These are phyloP conservation scores for Coemansia sp. DNA, from an alignment of 192 early-diverging fungal genomes.

Conservation along the genomic window DNA sequence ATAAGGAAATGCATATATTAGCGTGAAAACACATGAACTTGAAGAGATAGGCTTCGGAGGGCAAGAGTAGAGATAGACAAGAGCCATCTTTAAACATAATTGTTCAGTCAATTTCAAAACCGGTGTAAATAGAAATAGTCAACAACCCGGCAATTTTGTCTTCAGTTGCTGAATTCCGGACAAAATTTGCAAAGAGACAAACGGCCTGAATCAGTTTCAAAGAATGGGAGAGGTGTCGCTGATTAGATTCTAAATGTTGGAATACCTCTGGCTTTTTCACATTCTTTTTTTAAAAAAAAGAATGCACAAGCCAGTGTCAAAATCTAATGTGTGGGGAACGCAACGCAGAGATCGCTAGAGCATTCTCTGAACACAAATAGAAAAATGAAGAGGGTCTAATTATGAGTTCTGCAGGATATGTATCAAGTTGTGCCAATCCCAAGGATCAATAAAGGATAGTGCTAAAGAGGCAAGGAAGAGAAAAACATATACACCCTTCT, in stretches of 20 bases:
- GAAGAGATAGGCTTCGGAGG: not conserved
- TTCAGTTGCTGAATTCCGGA: not conserved
- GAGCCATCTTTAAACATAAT: not conserved
- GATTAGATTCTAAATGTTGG: too few species aligned
- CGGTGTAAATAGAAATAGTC: not conserved
- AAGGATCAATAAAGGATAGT: not conserved
- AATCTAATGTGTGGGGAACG: not conserved
- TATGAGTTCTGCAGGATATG: slow-evolving; percentile 2
- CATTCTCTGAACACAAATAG: not conserved
- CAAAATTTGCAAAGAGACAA: not conserved
- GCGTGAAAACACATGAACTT: not conserved
- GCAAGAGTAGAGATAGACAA: not conserved
- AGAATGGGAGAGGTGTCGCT: not conserved
- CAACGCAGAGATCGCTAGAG: not conserved
- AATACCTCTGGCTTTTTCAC: too few species aligned
- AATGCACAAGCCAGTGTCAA: not conserved
- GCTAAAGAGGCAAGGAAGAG: not conserved
- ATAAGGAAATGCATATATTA: not conserved
- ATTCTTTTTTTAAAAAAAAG: not conserved
- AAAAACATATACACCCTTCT: not conserved
- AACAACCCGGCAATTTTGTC: not conserved
- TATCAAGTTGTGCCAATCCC: not conserved
- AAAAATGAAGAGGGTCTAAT: not conserved
- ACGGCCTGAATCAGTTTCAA: not conserved
- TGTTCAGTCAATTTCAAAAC: not conserved